Evolutionary conservation across 2,329 filamentous ascomycete genomes (phyloP).

Genomic region (Claviceps sorghi): DNA sequence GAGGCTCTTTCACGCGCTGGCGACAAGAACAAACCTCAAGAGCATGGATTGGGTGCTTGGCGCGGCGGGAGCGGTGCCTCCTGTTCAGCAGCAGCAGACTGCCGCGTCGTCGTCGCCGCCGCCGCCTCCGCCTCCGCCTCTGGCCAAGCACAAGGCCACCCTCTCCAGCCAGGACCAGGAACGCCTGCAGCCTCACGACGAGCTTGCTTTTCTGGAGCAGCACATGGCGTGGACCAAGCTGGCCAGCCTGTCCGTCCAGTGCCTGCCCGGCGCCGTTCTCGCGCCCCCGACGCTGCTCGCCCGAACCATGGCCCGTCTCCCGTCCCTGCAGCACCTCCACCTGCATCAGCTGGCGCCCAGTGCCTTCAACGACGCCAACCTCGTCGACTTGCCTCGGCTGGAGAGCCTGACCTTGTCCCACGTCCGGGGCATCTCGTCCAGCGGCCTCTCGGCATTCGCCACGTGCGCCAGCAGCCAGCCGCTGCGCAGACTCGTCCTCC

Average conservation of each 20-base stretch:
- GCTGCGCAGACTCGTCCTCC: constrained; percentile 36
- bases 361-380: constrained; percentile 41
- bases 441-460: constrained; percentile 42
- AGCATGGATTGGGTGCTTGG: constrained; percentile 47
- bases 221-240: constrained; percentile 43
- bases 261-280: constrained; percentile 38
- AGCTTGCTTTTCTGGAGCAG: constrained; percentile 31
- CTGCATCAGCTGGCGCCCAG: constrained; percentile 40
- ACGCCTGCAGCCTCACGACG: constrained; percentile 17
- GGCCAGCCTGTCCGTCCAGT: constrained; percentile 43
- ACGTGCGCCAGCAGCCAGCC: constrained; percentile 30
- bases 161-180: constrained; percentile 11
- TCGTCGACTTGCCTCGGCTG: constrained; percentile 40
- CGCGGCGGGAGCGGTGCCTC: constrained; percentile 7
- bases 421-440: constrained; percentile 39
- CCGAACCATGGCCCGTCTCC: constrained; percentile 34
- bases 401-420: constrained; percentile 40
- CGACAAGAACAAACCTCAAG: constrained; percentile 38
- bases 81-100: constrained; percentile 14
- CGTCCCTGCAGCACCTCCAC: constrained; percentile 42
- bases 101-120: too few relatives aligned
- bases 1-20: constrained; percentile 43
- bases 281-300: constrained; percentile 37
- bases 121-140: too few relatives aligned
- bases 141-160: constrained; percentile 10